These are phyloP conservation scores for Citrus reticulata DNA, from an alignment of 345 rosid genomes.

Conservation along the genomic window DNA sequence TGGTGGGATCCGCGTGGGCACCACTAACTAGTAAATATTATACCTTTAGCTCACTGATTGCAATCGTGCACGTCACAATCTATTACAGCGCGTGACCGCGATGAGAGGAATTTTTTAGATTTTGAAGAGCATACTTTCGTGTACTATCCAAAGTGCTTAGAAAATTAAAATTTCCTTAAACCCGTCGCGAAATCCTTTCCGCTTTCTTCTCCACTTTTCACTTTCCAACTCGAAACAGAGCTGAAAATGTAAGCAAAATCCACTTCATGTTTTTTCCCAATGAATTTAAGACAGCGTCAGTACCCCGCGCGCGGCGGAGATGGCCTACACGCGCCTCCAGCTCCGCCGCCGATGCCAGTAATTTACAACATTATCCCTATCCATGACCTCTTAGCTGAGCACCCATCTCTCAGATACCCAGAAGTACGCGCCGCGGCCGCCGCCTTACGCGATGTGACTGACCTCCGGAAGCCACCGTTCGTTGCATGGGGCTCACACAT, in stretches of 20 bases:
- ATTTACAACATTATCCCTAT: slow-evolving; percentile 78
- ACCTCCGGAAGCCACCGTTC: slow-evolving; percentile 64
- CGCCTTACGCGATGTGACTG: slow-evolving; percentile 50
- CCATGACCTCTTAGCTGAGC: slow-evolving; percentile 60
- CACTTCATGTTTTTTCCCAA: neutral
- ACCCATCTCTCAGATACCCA: slow-evolving; percentile 70
- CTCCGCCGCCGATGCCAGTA: slow-evolving; percentile 19
- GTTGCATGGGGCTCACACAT: slow-evolving; percentile 32
- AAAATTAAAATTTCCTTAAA: neutral
- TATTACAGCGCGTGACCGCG: neutral
- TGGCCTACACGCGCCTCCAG: slow-evolving; percentile 23
- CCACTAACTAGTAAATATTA: neutral
- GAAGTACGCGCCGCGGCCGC: slow-evolving; percentile 74
- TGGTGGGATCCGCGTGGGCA: neutral
- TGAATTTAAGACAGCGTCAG: slow-evolving; percentile 38
- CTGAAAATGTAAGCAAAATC: neutral
- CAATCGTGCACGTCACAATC: neutral
- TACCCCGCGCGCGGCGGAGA: slow-evolving; percentile 29
- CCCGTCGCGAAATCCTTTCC: neutral
- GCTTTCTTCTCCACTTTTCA: neutral
- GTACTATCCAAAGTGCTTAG: neutral
- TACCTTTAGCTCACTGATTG: neutral
- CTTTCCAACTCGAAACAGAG: neutral
- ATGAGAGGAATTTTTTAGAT: neutral
- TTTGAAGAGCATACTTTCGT: neutral